Evolutionary conservation across 1,139 yeast species (phyloP), one percentile per base, ranked within the genome.

Genomic region (Blastobotrys petasosporus): DNA sequence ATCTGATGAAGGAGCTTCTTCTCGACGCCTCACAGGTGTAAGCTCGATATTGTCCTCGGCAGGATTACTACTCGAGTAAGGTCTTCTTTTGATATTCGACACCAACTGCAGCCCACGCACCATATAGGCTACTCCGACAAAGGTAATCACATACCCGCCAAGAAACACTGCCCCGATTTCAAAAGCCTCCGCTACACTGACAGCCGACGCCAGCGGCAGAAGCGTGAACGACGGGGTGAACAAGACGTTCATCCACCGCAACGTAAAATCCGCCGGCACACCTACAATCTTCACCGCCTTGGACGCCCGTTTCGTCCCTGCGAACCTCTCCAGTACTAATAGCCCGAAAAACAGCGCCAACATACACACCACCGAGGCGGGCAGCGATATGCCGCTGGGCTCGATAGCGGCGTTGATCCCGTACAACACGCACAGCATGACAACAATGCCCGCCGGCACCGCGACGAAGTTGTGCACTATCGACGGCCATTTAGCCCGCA

Each of bases 311-410:
- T 69, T 65, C 52, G 60, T 63, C 29, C 69, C 79, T 47, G 59
- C 59, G 2, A 62, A 39, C 45, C 52, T 50, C 11, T 74, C 66
- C 11, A 58, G 49, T 9, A 67, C 51, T 50, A 80, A 67, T 13
- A 83, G 63, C 3, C 71, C 61, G 13, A 75, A 65, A 59, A 82
- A 76, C 49, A 80, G 71, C 20, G 82, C 63, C 59, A 84, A 69
- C 90, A 85, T 81, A 31, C 87, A 80, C 44, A 85, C 73, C 23
- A 84, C 94, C 9, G 90, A 82, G 8, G 86, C 75, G 0, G 94
- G 94, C 58, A 85, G 81, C 41, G 73, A 68, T 51, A 83, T 73
- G 7, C 76, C 71, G 32, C 79, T 73, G 23, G 72, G 63, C 23
- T 68, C 64, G 47, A 84, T 71, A 42, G 79, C 63, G 46, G 71